Evolutionary conservation across 2,329 filamentous ascomycete genomes (phyloP), one percentile per base, ranked within the genome.

Genomic region (Zymoseptoria pseudotritici): DNA sequence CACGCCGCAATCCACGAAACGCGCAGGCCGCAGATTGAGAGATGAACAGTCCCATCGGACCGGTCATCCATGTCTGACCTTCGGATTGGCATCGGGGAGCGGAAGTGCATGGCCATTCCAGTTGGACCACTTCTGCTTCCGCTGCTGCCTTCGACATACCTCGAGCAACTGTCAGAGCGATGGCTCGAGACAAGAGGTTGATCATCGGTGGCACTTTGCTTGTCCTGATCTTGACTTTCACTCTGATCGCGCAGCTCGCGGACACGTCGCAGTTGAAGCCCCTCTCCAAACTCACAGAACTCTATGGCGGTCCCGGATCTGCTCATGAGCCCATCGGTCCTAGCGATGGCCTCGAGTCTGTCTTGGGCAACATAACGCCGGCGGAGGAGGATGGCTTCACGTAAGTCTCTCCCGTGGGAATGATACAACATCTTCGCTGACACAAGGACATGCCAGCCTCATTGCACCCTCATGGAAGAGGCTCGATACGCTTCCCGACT

Each of bases 361-460:
- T 53, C 22, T 19, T 53, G n/a, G 52, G 52, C 52, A 24, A 24
- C 11, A 17, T 31, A 19, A 53, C 52, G 22, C n/a, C 22, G 8
- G 29, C 20, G 26, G 20, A 56, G 19, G 55, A 56, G 7, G 46
- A 31, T n/a, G 55, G 55, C 21, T 56, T 56, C 55, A 56, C 55
- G 55, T 56, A 4, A 56, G 55, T 56, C 22, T 19, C 11, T 6
- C 22, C 22, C 9, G 4, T 26, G 7, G 52, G 13, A 46, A 3
- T 17, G 17, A 29, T 22, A 26, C 21, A 17, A 26, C 20, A 24
- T 56, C 4, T 56, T 51, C 31, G 24, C 36, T 26, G 17, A 50
- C 19, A n/a, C 20, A 56, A 2, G 17, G 9, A 19, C 11, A 13
- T 49, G 55, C 29, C 42, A 56, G 55, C 11, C 21, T 56, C 21